These are phyloP conservation scores for Candida tammaniensis DNA, from an alignment of 805 yeast species.

Conservation along the genomic window DNA sequence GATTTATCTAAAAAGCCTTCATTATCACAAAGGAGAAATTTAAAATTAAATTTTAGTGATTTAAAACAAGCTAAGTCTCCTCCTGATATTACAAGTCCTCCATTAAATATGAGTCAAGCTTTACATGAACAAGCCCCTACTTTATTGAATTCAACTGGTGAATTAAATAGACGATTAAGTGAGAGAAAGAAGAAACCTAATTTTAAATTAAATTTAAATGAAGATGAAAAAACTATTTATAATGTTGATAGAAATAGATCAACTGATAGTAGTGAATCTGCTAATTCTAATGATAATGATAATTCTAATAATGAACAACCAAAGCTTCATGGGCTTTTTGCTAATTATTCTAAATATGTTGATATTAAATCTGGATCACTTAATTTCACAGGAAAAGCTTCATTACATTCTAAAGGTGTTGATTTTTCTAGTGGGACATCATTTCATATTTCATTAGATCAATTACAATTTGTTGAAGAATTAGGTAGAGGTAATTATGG, in stretches of 20 bases:
- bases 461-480: constrained; percentile 78
- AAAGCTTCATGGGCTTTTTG: constrained; percentile 62
- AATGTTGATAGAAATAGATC: not conserved
- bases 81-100: constrained; percentile 14
- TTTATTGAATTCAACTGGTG: constrained; percentile 26
- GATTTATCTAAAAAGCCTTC: constrained; percentile 35
- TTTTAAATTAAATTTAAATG: constrained; percentile 33
- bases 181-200: constrained; percentile 40
- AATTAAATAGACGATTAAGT: constrained; percentile 33
- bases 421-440: constrained; percentile 87
- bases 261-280: not conserved
- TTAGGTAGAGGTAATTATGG: constrained; percentile 97
- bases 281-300: not conserved
- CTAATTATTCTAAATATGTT: constrained; percentile 80
- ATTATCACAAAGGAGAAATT: constrained; percentile 53
- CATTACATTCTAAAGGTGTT: constrained; percentile 86
- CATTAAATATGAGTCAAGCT: constrained; percentile 8
- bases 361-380: constrained; percentile 91
- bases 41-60: constrained; percentile 45
- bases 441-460: constrained; percentile 82
- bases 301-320: constrained; percentile 16
- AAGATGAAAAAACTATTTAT: constrained; percentile 6
- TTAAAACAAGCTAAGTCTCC: constrained; percentile 21
- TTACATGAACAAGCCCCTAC: not conserved
- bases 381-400: constrained; percentile 90